Conservation (phyloP, 306 rosid species). For the Dalbergia cultrata region DNA sequence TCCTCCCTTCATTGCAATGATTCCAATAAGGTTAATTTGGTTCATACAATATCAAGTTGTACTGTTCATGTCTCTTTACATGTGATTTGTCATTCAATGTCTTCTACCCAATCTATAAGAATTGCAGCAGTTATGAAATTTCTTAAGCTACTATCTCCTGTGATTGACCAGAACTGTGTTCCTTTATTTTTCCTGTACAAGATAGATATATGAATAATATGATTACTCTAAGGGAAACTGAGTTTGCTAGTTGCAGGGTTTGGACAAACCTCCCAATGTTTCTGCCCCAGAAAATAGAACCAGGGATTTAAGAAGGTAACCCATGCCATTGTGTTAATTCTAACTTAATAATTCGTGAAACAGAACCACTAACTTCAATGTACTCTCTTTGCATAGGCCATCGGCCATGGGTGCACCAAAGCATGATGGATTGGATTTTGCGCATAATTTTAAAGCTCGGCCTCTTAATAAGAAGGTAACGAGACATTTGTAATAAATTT, state of each 20-base stretch:
- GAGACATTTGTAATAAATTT: slow-evolving; percentile 13
- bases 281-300: slow-evolving; percentile 56
- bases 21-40: slow-evolving; percentile 55
- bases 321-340: slow-evolving; percentile 23
- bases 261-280: slow-evolving; percentile 56
- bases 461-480: slow-evolving; percentile 88
- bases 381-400: slow-evolving; percentile 62
- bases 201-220: slow-evolving; percentile 22
- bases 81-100: slow-evolving; percentile 2
- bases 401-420: slow-evolving; percentile 56
- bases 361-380: slow-evolving; percentile 41
- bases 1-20: slow-evolving; percentile 63
- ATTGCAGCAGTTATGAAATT: slow-evolving; percentile 27
- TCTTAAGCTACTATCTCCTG: slow-evolving; percentile 22
- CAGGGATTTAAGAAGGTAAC: slow-evolving; percentile 71
- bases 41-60: slow-evolving; percentile 30
- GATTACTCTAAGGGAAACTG: slow-evolving; percentile 37
- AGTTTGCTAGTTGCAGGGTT: slow-evolving; percentile 58
- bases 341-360: slow-evolving; percentile 30
- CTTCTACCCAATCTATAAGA: slow-evolving; percentile 12
- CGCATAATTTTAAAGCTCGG: slow-evolving; percentile 73
- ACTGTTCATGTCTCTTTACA: slow-evolving; percentile 39
- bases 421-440: slow-evolving; percentile 58
- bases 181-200: slow-evolving; percentile 38
- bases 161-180: slow-evolving; percentile 35